Percentiles rank a stretch among this genome's conserved stretches.
These are phyloP conservation scores for Musa acuminata DNA, from an alignment of 176 grass and related monocot species.

Conservation along the genomic window DNA sequence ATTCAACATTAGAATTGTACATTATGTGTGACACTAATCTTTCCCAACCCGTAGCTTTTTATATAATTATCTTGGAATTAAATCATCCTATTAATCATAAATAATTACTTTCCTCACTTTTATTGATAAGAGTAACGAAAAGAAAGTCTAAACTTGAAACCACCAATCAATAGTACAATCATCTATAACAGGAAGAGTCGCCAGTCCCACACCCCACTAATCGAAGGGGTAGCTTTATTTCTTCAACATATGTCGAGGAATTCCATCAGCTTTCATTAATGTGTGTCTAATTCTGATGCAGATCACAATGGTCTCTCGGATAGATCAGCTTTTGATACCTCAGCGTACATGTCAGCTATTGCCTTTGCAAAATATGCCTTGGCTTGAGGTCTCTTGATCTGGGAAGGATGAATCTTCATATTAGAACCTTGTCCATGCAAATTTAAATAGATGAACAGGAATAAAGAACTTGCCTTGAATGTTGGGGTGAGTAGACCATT, in stretches of 20 bases:
- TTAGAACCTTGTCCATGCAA: not conserved
- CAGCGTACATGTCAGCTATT: conserved; percentile 69
- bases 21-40: no score
- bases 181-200: no score
- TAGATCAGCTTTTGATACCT: conserved; percentile 29
- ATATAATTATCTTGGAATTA: no score
- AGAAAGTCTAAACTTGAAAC: no score
- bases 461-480: conserved; percentile 51
- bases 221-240: not conserved
- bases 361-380: conserved; percentile 81
- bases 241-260: not conserved
- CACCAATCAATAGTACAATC: no score
- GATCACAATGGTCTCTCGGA: not conserved
- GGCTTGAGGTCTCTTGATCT: conserved; percentile 93
- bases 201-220: no score
- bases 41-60: no score
- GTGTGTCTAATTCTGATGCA: not conserved
- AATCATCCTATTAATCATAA: no score
- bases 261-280: not conserved
- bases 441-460: not conserved
- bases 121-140: no score
- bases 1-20: no score
- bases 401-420: not conserved
- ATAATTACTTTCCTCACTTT: no score
- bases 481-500: conserved; percentile 95